Evolutionary conservation across 768 basidiomycete genomes (phyloP), one percentile per base, ranked within the genome.

Genomic region (Pisolithus sp.): DNA sequence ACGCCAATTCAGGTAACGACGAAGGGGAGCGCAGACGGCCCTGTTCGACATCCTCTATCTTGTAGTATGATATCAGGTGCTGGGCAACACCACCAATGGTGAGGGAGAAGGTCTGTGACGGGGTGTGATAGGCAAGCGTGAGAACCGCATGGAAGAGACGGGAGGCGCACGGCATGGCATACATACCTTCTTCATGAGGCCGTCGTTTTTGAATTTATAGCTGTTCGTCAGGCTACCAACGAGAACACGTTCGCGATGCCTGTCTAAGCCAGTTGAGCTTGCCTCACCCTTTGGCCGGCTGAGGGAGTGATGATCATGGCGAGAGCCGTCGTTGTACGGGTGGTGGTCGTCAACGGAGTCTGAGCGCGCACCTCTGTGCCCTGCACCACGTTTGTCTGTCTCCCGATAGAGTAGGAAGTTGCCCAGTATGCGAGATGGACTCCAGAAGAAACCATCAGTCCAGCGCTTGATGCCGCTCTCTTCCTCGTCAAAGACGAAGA

Each of bases 401-500:
- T 96, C 91, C 56, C 93, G 86, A 71, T 97, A 97, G 55, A 95
- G 83, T 61, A 98, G 74, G 64, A 96, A 98, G 68, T 97, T 97
- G 60, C 91, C 91, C 53, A 96, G 73, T 24, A 96, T 96, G 52
- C 94, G 77, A 57, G 85, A 88, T 0, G 94, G 94, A 58, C 86
- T 89, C 94, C 94, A 96, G 65, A 88, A 87, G 65, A 89, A 85
- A n/a, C 93, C 93, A 70, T 98, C 94, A 2, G 94, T 98, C 90
- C 93, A 96, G 41, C 94, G 80, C 73, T 94, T 95, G 73, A 98
- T 98, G 24, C 93, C 93, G 62, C 89, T 92, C 71, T 95, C 93
- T 61, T 92, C 87, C 73, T 96, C 94, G 68, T 98, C 92, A 63
- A 96, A 98, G 57, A 96, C 94, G 61, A 97, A 98, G 10, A 98